Evolutionary conservation across 202 grass and related monocot genomes (phyloP), one percentile per base, ranked within the genome.

Genomic region (Tripidium arundinaceum): DNA sequence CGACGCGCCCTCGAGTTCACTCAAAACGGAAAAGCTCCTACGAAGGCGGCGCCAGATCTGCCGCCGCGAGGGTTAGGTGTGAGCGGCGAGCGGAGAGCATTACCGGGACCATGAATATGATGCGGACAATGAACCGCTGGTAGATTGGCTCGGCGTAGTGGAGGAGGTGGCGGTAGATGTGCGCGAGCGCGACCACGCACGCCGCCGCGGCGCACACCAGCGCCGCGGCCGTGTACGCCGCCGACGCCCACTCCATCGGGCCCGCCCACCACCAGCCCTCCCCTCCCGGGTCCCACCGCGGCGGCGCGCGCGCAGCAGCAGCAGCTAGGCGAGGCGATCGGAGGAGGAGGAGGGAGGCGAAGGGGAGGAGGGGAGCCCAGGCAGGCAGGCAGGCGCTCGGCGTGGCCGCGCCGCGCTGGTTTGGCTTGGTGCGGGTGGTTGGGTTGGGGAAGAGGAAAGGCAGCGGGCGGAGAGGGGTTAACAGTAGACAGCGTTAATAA

Each of bases 21-120:
- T 7, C 1, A 8, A 26, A 19, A 16, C 41, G 3, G 6, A 1
- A 29, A 43, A 42, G 18, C 0, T 8, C 9, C 31, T 4, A 4
- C 31, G 31, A 33, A 33, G 1, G 31, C 31, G 18, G 72, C 72
- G 65, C 27, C 21, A 77, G 88, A 93, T 80, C 79, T 81, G 79
- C 31, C 37, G 65, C 31, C 33, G 13, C n/a, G 46, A 12, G 62
- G 70, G 75, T 41, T 49, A 65, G 75, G 75, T 65, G 21, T 25
- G 15, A 34, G 76, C 21, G 15, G 1, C 0, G 43, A 5, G 22
- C 0, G 4, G 8, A 1, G 13, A 38, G 72, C 46, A 37, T 79
- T 87, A 95, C 96, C 86, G 90, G 92, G 55, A 95, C 92, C 96
- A 98, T 89, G 84, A 95, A 90, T 55, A 95, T 93, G 74, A 98